These are phyloP conservation scores for Neurospora discreta DNA, from an alignment of 495 filamentous ascomycete species.

Conservation along the genomic window DNA sequence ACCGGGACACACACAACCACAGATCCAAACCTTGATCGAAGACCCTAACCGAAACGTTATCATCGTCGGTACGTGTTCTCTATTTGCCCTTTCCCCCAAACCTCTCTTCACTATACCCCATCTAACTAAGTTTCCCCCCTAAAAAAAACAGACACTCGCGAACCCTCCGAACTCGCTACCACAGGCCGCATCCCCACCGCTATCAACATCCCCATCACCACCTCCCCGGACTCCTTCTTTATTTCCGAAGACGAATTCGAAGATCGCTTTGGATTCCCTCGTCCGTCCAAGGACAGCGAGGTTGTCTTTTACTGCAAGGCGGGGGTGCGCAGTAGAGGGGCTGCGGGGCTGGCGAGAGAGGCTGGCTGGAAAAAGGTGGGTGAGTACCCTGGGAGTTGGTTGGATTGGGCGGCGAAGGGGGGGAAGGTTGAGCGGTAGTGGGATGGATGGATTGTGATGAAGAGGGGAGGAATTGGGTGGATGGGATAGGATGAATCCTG, in stretches of 20 bases:
- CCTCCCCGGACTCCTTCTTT: slow-evolving; percentile 66
- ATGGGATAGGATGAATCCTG: too few relatives aligned
- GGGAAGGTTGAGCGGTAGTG: slow-evolving; percentile 43
- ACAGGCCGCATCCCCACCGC: slow-evolving; percentile 72
- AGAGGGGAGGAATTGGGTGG: too few relatives aligned
- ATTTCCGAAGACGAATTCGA: slow-evolving; percentile 66
- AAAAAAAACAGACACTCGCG: slow-evolving; percentile 56
- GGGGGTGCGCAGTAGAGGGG: slow-evolving; percentile 69
- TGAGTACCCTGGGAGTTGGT: slow-evolving; percentile 83
- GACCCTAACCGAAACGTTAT: slow-evolving; percentile 3
- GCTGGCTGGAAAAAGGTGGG: slow-evolving; percentile 63
- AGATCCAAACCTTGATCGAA: slow-evolving; percentile 13
- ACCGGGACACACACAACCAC: neutral
- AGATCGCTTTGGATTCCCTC: slow-evolving; percentile 56
- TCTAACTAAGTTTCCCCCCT: too few relatives aligned
- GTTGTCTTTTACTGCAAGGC: slow-evolving; percentile 90
- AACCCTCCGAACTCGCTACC: slow-evolving; percentile 59
- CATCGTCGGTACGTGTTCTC: slow-evolving; percentile 14
- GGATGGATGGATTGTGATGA: too few relatives aligned
- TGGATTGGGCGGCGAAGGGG: slow-evolving; percentile 69
- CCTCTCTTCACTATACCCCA: neutral
- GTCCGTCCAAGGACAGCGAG: slow-evolving; percentile 42
- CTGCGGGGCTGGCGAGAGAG: slow-evolving; percentile 67
- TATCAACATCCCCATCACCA: slow-evolving; percentile 66
- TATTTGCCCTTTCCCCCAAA: neutral